Conservation (phyloP, 805 yeast species). For the Metschnikowia cerradonensis region DNA sequence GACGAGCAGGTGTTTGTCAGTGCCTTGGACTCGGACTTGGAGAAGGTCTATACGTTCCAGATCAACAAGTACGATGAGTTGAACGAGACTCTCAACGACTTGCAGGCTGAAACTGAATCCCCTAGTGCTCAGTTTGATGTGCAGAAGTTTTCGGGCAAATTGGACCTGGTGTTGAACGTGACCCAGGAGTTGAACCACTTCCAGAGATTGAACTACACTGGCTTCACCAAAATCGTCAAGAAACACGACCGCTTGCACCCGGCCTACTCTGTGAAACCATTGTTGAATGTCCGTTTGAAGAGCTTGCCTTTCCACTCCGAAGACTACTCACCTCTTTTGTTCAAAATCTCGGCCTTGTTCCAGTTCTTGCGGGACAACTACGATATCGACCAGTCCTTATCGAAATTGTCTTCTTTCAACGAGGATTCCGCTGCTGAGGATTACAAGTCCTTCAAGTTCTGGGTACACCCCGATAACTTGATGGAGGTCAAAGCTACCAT, state of each 20-base stretch:
- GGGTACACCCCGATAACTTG: conserved; percentile 95
- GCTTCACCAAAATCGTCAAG: conserved; percentile 89
- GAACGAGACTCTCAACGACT: conserved; percentile 55
- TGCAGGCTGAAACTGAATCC: conserved; percentile 55
- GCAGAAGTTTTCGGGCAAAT: conserved; percentile 54
- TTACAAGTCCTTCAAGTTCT: conserved; percentile 74
- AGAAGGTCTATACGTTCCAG: conserved; percentile 75
- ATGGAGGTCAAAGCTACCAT: conserved; percentile 98
- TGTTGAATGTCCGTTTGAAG: conserved; percentile 81
- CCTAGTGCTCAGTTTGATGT: conserved; percentile 47
- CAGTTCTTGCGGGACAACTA: conserved; percentile 75
- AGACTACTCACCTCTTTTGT: conserved; percentile 87
- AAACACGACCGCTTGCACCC: conserved; percentile 92
- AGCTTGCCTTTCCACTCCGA: conserved; percentile 90
- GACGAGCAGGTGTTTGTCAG: conserved; percentile 70
- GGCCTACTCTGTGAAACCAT: conserved; percentile 82
- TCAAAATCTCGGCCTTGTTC: conserved; percentile 76
- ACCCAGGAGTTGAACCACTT: conserved; percentile 88
- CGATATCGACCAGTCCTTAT: conserved; percentile 45
- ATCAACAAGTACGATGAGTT: conserved; percentile 62
- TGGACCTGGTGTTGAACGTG: conserved; percentile 69
- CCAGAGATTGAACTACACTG: conserved; percentile 89
- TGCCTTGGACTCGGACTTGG: conserved; percentile 63
- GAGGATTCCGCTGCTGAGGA: conserved; percentile 34
- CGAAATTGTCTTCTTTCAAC: conserved; percentile 46